Base-by-base conservation (phyloP, 192 early-diverging fungal species). In the Pilobolus umbonatus region DNA sequence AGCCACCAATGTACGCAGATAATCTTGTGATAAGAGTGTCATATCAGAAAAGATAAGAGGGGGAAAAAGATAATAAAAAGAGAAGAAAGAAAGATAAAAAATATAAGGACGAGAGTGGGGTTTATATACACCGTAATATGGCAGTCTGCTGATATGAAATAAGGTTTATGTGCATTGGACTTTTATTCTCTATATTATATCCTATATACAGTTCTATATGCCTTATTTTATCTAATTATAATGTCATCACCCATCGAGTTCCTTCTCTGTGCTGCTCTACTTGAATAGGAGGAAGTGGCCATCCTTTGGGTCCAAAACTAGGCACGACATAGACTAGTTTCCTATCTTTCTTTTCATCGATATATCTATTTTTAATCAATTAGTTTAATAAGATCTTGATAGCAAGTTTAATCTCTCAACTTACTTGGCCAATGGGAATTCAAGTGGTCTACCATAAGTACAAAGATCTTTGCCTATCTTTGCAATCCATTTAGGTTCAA, bases 401-500 rank as follows among this genome's bases (percentile, higher is more conserved):
- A 39, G 28, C 4, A 40, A 48, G 21, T 28, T 30, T 39, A 8
- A 56, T 17, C 14, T 30, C 2, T 22, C 12, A n/a, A 49, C 56
- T 70, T 86, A 94, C 60, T 80, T 78, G 26, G 89, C 87, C 45
- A 78, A 63, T 3, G 93, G 93, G 48, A 87, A 81, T 14, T 90
- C 83, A 35, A 90, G 64, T 31, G 94, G 78, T 59, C 87, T 89
- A 24, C 87, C 82, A 54, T 75, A 82, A 14, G 81, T 77, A 60
- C 85, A 84, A 49, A 96, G 72, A n/a, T 78, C 65, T 60, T 80
- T 83, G 2, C 84, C 90, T 42, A 94, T 74, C 17, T 79, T 84
- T 1, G 86, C 80, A 43, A 98, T 77, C 95, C 94, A 96, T 61
- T 78, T 76, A n/a, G 83, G 67, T 15, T 86, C 78, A 31, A 95